Evolutionary conservation across 768 basidiomycete genomes (phyloP).

Genomic region (Lactarius trivialis): DNA sequence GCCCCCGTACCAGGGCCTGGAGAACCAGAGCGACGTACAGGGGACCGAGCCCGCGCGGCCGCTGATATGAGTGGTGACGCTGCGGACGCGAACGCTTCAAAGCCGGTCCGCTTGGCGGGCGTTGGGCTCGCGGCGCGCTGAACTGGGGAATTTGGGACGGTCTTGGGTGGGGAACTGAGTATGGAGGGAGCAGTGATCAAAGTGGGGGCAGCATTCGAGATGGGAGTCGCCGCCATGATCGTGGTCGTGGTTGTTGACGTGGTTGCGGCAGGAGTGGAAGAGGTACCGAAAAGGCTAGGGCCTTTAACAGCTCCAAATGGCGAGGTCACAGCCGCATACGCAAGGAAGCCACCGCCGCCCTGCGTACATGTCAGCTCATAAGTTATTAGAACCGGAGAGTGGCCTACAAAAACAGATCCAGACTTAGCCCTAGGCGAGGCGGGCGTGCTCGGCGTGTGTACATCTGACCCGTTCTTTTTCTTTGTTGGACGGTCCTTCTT

Average conservation of each 20-base stretch:
- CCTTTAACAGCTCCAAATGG: constrained; percentile 73
- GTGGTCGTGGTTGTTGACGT: constrained; percentile 25
- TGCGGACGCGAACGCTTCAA: constrained; percentile 49
- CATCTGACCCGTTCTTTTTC: constrained; percentile 18
- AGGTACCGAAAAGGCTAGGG: constrained; percentile 44
- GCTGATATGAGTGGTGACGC: constrained; percentile 51
- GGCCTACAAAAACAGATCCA: constrained; percentile 17
- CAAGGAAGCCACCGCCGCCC: constrained; percentile 57
- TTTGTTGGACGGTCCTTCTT: constrained; percentile 12
- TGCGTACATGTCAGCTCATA: constrained; percentile 17
- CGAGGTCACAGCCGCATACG: constrained; percentile 67
- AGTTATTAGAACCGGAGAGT: background rate
- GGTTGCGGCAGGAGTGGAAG: constrained; percentile 28
- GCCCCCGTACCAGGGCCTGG: constrained; percentile 49
- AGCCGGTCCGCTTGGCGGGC: constrained; percentile 46
- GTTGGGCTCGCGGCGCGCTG: constrained; percentile 26
- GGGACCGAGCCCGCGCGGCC: constrained; percentile 49
- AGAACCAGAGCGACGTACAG: constrained; percentile 29
- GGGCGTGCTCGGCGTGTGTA: constrained; percentile 3
- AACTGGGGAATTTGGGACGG: constrained; percentile 13
- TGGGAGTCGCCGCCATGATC: constrained; percentile 10
- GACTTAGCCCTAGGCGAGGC: constrained; percentile 16
- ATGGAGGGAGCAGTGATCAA: constrained; percentile 8
- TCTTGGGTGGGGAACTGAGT: constrained; percentile 17
- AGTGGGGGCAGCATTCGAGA: constrained; percentile 1